Base-by-base conservation (phyloP, 228 moss, liverwort and hornwort species). In the Sphagnum fallax region DNA sequence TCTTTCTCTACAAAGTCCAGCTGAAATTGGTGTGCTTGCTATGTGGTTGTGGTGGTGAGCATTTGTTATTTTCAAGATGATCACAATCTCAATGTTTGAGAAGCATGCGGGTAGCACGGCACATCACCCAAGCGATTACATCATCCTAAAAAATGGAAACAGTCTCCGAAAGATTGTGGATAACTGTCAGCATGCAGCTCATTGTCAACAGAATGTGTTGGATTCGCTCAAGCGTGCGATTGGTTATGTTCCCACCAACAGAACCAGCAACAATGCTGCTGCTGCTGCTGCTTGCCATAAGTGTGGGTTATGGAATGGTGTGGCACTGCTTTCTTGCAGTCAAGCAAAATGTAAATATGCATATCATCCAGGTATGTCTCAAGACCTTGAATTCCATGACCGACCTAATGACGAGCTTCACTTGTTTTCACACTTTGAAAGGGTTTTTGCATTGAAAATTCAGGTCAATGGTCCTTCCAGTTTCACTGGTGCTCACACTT, bases 101-200 rank as follows among this genome's bases (percentile, higher is more conserved):
- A 91, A 89, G 59, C 94, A 94, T 75, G 91, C 94, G 52, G 94
- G 94, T 57, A 94, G 94, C 78, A 82, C 89, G 70, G 89, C 94
- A 63, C 91, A 91, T 71, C 94, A 94, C 74, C 94, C 94, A 63
- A 94, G 94, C 69, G 91, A 94, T 70, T 91, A 84, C 64, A 94
- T 94, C 60, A 88, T 84, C 60, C 80, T 94, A 53, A 89, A 94
- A 51, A 94, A 94, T 69, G 94, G 91, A 47, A 91, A 94, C 73
- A 89, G 82, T 70, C 83, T 94, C 18, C 87, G 89, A 75, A 84
- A 94, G 69, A 85, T 94, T 76, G 73, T 94, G 77, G 83, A 80
- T 64, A 81, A 75, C 74, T 82, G 74, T 74, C 89, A 74, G 82
- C 73, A 82, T 50, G 71, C 81, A 66, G 76, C 78, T 69, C 73